phyloP scores from a whole-genome alignment of 805 yeast genomes.

The Yueomyces sinensis region DNA sequence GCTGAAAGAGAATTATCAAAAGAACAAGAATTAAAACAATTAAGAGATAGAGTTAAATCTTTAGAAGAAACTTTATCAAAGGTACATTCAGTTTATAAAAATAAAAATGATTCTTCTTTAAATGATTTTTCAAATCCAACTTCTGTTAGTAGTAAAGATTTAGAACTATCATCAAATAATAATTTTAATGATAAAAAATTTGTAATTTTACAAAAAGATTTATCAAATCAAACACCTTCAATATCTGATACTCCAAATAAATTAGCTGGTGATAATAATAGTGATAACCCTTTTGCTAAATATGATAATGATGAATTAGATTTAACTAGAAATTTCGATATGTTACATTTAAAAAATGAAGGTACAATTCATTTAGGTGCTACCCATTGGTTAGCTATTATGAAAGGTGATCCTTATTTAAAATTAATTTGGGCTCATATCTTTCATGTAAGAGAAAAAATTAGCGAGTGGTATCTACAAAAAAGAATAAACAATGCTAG shows the following conservation, averaged over 20 bases:
- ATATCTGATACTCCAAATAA: background rate
- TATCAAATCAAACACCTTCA: background rate
- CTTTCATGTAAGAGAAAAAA: conserved; percentile 27
- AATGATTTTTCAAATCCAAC: background rate
- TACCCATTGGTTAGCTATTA: conserved; percentile 45
- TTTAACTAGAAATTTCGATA: conserved; percentile 30
- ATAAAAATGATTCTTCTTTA: background rate
- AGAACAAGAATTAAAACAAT: conserved; percentile 33
- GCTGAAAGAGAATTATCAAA: conserved; percentile 36
- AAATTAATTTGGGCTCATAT: conserved; percentile 41
- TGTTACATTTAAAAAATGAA: conserved; percentile 30
- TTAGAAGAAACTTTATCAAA: conserved; percentile 35
- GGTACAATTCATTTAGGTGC: conserved; percentile 36
- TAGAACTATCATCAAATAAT: background rate
- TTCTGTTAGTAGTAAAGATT: background rate
- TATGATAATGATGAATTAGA: conserved; percentile 25
- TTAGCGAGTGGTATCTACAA: conserved; percentile 9
- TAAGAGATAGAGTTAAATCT: conserved; percentile 41
- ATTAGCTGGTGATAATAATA: background rate
- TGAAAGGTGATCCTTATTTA: conserved; percentile 44
- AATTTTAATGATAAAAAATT: too few relatives aligned
- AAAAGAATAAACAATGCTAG: background rate
- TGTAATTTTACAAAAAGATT: too few relatives aligned
- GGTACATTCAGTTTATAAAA: conserved; percentile 8
- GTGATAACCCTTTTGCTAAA: conserved; percentile 3